Evolutionary conservation across 75 land plant species (phyloP).

Genomic region (Ceratopteris richardii): DNA sequence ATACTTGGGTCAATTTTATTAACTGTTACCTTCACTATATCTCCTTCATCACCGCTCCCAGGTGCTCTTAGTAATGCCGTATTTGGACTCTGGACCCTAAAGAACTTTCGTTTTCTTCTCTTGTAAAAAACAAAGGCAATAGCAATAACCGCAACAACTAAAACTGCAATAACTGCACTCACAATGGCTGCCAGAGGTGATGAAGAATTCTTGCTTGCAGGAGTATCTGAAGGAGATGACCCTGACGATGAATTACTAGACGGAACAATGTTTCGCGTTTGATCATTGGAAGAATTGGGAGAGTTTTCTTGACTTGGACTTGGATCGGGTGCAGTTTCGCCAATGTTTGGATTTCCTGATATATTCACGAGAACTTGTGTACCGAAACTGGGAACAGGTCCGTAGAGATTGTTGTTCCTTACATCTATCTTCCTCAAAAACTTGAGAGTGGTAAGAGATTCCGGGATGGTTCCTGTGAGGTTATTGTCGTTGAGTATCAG

Average conservation of each 20-base stretch:
- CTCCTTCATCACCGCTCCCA: slow-evolving; percentile 38
- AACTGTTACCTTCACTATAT: slow-evolving; percentile 46
- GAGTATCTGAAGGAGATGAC: background rate
- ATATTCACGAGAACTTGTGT: slow-evolving; percentile 9
- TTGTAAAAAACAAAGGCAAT: slow-evolving; percentile 15
- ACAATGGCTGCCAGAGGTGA: slow-evolving; percentile 22
- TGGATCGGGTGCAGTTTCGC: slow-evolving; percentile 13
- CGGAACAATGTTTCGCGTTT: background rate
- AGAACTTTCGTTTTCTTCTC: slow-evolving; percentile 15
- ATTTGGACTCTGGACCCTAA: slow-evolving; percentile 16
- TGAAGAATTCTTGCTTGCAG: background rate
- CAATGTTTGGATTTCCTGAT: slow-evolving; percentile 33
- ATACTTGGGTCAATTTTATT: slow-evolving; percentile 20
- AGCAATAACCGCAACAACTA: slow-evolving; percentile 9
- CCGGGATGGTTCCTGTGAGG: slow-evolving; percentile 47
- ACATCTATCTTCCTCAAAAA: slow-evolving; percentile 28
- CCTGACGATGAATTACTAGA: background rate
- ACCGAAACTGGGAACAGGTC: slow-evolving; percentile 35
- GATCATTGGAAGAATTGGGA: background rate
- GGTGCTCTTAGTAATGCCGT: slow-evolving; percentile 13
- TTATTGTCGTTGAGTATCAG: slow-evolving; percentile 42
- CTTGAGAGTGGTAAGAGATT: slow-evolving; percentile 22
- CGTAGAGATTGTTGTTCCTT: slow-evolving; percentile 39
- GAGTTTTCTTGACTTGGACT: background rate
- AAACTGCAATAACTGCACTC: slow-evolving; percentile 26